These are phyloP conservation scores for Skeletonema marinoi DNA, from an alignment of 108 stramenopile species.

Conservation along the genomic window DNA sequence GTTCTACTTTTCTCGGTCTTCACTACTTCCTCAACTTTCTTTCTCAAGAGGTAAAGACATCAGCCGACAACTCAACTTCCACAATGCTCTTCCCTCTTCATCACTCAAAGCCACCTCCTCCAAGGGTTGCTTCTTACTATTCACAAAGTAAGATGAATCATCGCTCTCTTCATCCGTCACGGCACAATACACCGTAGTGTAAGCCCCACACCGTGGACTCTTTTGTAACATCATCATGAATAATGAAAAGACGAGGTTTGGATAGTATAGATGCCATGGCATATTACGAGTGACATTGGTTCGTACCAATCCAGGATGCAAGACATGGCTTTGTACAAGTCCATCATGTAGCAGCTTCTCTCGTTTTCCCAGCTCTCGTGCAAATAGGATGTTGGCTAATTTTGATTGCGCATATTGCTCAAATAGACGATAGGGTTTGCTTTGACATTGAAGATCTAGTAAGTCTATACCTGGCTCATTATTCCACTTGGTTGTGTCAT, in stretches of 20 bases:
- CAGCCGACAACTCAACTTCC: conserved; percentile 45
- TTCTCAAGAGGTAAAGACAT: conserved; percentile 7
- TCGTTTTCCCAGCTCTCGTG: conserved; percentile 60
- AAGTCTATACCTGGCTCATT: conserved; percentile 62
- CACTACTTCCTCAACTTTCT: neutral
- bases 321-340: conserved; percentile 46
- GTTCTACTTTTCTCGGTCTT: too few species aligned
- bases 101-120: conserved; percentile 8
- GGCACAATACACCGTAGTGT: conserved; percentile 71
- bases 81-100: conserved; percentile 28
- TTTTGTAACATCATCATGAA: conserved; percentile 70
- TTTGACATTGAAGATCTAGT: conserved; percentile 68
- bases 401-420: conserved; percentile 87
- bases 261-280: conserved; percentile 76
- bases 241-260: conserved; percentile 58
- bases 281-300: conserved; percentile 88
- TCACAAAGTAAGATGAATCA: conserved; percentile 47
- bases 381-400: conserved; percentile 86
- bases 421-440: conserved; percentile 71
- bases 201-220: conserved; percentile 79
- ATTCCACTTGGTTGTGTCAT: neutral
- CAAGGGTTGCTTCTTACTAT: conserved; percentile 29
- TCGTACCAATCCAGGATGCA: conserved; percentile 91
- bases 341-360: conserved; percentile 31
- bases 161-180: conserved; percentile 11